phyloP scores from a whole-genome alignment of 352 stramenopile genomes.

The Phytophthora capsici region DNA sequence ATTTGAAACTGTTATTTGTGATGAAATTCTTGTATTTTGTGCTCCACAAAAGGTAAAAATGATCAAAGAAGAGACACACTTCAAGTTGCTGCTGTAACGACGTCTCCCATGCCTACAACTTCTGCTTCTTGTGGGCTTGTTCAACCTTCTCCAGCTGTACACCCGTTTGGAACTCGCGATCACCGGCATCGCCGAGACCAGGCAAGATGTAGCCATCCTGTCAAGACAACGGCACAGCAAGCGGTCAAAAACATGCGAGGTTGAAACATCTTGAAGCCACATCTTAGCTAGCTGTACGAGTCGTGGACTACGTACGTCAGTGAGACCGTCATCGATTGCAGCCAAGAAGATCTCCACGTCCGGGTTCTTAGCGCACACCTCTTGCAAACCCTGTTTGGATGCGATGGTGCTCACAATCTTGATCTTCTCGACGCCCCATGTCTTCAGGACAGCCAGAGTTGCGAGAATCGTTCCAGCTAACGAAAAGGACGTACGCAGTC shows the following conservation, averaged over 20 bases:
- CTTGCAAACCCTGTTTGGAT: conserved; percentile 91
- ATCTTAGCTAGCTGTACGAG: conserved; percentile 23
- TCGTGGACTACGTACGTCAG: conserved; percentile 51
- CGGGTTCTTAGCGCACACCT: conserved; percentile 79
- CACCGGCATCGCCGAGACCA: conserved; percentile 82
- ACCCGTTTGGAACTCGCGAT: conserved; percentile 86
- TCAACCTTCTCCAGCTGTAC: conserved; percentile 50
- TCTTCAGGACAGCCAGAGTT: conserved; percentile 96
- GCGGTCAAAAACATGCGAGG: conserved; percentile 31
- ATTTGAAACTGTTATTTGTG: too few relatives aligned
- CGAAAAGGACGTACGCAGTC: background rate
- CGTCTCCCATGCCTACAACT: conserved; percentile 37
- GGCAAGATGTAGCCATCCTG: conserved; percentile 85
- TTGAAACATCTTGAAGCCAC: conserved; percentile 27
- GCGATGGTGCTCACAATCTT: conserved; percentile 95
- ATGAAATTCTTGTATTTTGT: background rate
- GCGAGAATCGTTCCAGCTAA: conserved; percentile 93
- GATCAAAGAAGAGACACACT: conserved; percentile 5
- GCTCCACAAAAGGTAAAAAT: background rate
- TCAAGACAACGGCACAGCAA: conserved; percentile 16
- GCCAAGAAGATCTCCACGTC: conserved; percentile 82
- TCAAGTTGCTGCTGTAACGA: conserved; percentile 6
- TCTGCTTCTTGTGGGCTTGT: conserved; percentile 61
- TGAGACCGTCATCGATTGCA: conserved; percentile 77
- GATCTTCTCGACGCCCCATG: conserved; percentile 93